Conservation (phyloP, 2,329 filamentous ascomycete species). For the Incumbomyces delicatus region DNA sequence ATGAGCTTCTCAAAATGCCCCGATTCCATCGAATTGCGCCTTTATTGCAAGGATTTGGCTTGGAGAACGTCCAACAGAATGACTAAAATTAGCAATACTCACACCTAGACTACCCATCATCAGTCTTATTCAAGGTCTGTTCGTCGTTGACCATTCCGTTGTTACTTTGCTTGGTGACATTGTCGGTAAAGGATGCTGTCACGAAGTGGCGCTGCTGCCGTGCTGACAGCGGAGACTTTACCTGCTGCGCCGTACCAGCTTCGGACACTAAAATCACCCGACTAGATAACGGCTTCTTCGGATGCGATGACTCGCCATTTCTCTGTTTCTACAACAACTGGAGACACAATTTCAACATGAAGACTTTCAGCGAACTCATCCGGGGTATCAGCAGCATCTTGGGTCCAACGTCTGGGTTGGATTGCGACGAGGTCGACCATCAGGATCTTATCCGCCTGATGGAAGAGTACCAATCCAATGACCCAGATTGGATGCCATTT, state of each 20-base stretch:
- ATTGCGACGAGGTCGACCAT: constrained; percentile 72
- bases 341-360: background rate
- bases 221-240: constrained; percentile 2
- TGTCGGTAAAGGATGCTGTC: too few relatives aligned
- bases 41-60: too few relatives aligned
- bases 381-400: constrained; percentile 62
- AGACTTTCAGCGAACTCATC: constrained; percentile 59
- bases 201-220: too few relatives aligned
- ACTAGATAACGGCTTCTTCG: background rate
- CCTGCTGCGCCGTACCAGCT: background rate
- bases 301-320: background rate
- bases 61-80: too few relatives aligned
- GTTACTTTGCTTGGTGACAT: background rate
- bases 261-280: constrained; percentile 6
- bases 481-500: constrained; percentile 64
- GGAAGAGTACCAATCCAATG: constrained; percentile 59
- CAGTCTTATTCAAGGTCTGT: too few relatives aligned
- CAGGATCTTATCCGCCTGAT: constrained; percentile 62
- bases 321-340: too few relatives aligned
- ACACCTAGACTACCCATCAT: too few relatives aligned
- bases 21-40: too few relatives aligned
- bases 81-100: too few relatives aligned
- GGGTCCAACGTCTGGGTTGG: constrained; percentile 70
- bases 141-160: too few relatives aligned
- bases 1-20: background rate